Evolutionary conservation across 495 filamentous ascomycete species (phyloP).

Genomic region (Immersiella caudata): DNA sequence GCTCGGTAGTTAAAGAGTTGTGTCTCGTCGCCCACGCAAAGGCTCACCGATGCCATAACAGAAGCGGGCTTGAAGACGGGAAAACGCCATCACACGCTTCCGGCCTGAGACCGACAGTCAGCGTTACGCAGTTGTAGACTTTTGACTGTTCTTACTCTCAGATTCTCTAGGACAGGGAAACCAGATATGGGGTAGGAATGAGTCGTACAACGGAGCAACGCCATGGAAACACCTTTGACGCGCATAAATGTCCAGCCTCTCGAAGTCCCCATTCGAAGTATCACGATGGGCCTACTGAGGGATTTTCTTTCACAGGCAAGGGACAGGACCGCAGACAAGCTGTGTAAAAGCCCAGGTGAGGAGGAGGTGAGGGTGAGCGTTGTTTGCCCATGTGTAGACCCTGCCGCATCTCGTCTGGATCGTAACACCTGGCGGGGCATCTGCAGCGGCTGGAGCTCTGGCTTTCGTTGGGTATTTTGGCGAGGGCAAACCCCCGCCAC

Average conservation of each 20-base stretch:
- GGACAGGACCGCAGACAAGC: too few relatives aligned
- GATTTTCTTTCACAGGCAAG: too few relatives aligned
- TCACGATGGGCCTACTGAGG: too few relatives aligned
- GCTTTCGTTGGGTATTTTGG: neutral
- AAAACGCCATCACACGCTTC: neutral
- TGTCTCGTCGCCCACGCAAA: neutral
- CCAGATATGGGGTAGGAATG: slow-evolving; percentile 2
- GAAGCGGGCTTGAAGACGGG: neutral
- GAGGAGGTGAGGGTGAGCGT: too few relatives aligned
- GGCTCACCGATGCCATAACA: neutral
- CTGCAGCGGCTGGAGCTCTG: neutral
- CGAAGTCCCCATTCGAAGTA: too few relatives aligned
- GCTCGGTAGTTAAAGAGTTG: neutral
- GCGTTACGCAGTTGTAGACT: too few relatives aligned
- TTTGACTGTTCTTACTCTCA: too few relatives aligned
- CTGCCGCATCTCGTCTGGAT: too few relatives aligned
- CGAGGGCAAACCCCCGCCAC: neutral
- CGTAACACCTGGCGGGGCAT: neutral
- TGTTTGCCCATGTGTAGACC: too few relatives aligned
- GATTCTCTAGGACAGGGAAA: neutral
- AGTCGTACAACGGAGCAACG: slow-evolving; percentile 12
- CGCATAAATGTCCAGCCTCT: neutral
- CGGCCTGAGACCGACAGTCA: too few relatives aligned
- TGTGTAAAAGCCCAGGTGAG: too few relatives aligned
- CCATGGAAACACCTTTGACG: neutral